Base-by-base conservation (phyloP, 177 flowering plant genomes). In the Vitis hybrid region DNA sequence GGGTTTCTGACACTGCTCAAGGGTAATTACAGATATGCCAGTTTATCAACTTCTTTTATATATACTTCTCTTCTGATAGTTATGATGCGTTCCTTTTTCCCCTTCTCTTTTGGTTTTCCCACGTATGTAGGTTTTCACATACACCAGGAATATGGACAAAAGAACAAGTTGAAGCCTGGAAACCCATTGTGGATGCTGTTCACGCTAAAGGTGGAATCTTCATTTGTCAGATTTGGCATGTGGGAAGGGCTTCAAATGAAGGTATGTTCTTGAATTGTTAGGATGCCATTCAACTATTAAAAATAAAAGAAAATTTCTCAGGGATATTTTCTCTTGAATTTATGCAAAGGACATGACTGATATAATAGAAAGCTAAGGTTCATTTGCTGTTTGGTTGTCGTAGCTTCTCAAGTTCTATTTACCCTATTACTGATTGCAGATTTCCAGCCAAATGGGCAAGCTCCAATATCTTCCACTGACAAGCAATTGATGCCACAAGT, bases 81-180 rank as follows among this genome's bases (percentile, higher is more conserved):
- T 1, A 11, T 57, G 39, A 33, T 33, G 45, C 5, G 45, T 33
- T 33, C 29, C 64, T 60, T 15, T 20, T 60, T 14, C 8, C n/a
- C 56, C 3, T 22, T 6, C 5, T 64, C 55, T 26, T 31, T 45
- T 3, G 20, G 10, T 31, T 53, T 3, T 51, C 18, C 59, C 2
- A 51, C 53, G 2, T 5, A 51, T 22, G 20, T 33, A 81, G 84
- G 70, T 82, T 75, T 59, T 64, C 77, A 10, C 66, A 75, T 31
- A 82, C 81, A 2, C 85, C 85, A 48, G 85, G 85, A 16, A 79
- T 82, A 55, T 79, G 85, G 85, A 79, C 81, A 10, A 77, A 75
- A 49, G 83, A 82, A 51, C 85, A 82, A 64, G 83, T 82, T 18
- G 76, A 82, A 70, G 83, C 82, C 2, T 82, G 85, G 85, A 82